These are phyloP conservation scores for Monilinia laxa DNA, from an alignment of 2,329 filamentous ascomycete species.

Conservation along the genomic window DNA sequence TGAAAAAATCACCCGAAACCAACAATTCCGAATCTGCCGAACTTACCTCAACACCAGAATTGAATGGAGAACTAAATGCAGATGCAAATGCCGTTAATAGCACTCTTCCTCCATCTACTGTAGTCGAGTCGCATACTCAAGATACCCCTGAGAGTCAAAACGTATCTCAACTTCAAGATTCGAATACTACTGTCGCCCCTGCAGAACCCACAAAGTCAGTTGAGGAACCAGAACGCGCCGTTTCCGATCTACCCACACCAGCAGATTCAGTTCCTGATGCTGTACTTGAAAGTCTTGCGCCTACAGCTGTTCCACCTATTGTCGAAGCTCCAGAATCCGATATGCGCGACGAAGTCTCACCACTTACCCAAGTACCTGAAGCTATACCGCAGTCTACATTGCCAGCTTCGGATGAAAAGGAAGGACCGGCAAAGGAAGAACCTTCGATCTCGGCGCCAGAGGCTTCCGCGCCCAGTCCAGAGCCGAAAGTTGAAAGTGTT, in stretches of 20 bases:
- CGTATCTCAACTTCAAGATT: slow-evolving; percentile 17
- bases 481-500: slow-evolving; percentile 2
- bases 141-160: slow-evolving; percentile 12
- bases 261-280: slow-evolving; percentile 31
- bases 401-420: slow-evolving; percentile 14
- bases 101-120: not conserved
- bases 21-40: slow-evolving; percentile 8
- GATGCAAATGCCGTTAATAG: slow-evolving; percentile 3
- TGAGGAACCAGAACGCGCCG: slow-evolving; percentile 7
- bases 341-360: slow-evolving; percentile 32
- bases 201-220: slow-evolving; percentile 2
- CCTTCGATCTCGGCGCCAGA: not conserved
- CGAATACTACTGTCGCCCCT: slow-evolving; percentile 28
- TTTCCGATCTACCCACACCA: slow-evolving; percentile 25
- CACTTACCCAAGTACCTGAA: slow-evolving; percentile 23
- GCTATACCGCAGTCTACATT: slow-evolving; percentile 4
- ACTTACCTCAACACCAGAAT: not conserved
- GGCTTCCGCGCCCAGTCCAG: slow-evolving; percentile 1
- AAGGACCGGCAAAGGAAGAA: not conserved
- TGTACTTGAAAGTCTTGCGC: slow-evolving; percentile 31
- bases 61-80: not conserved
- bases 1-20: slow-evolving; percentile 14
- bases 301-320: slow-evolving; percentile 37
- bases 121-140: slow-evolving; percentile 20
- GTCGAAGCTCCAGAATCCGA: slow-evolving; percentile 40